Conservation (phyloP, 495 filamentous ascomycete species). For the Tuber brumale region DNA sequence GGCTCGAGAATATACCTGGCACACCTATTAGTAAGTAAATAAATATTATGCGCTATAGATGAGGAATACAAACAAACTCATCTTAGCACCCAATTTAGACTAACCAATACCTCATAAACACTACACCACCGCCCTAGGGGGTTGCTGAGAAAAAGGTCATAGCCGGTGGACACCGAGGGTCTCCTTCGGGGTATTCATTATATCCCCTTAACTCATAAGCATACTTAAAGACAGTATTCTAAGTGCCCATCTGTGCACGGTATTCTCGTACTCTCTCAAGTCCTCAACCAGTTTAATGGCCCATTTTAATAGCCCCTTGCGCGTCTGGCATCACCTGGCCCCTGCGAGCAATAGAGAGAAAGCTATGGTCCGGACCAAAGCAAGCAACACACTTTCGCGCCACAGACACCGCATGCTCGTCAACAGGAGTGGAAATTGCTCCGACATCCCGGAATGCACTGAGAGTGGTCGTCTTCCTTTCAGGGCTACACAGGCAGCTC, state of each 20-base stretch:
- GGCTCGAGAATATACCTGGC: slow-evolving; percentile 71
- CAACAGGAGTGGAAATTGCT: slow-evolving; percentile 50
- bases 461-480: slow-evolving; percentile 37
- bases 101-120: slow-evolving; percentile 80
- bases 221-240: slow-evolving; percentile 63
- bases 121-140: slow-evolving; percentile 81
- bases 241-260: slow-evolving; percentile 71
- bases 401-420: slow-evolving; percentile 83
- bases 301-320: slow-evolving; percentile 43
- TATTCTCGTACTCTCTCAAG: slow-evolving; percentile 58
- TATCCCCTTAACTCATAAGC: slow-evolving; percentile 58
- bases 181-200: slow-evolving; percentile 43
- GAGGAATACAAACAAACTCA: slow-evolving; percentile 61
- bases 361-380: slow-evolving; percentile 68
- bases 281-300: slow-evolving; percentile 45
- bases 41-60: neutral
- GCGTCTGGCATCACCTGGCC: slow-evolving; percentile 72
- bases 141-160: slow-evolving; percentile 80
- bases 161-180: slow-evolving; percentile 35
- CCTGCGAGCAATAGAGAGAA: slow-evolving; percentile 64
- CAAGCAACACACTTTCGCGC: slow-evolving; percentile 74
- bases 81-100: slow-evolving; percentile 59
- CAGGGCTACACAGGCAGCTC: slow-evolving; percentile 67
- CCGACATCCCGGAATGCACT: slow-evolving; percentile 14
- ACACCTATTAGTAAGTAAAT: neutral